Evolutionary conservation across 1,284 basidiomycete species (phyloP).

Genomic region (Austroboletus niveus): DNA sequence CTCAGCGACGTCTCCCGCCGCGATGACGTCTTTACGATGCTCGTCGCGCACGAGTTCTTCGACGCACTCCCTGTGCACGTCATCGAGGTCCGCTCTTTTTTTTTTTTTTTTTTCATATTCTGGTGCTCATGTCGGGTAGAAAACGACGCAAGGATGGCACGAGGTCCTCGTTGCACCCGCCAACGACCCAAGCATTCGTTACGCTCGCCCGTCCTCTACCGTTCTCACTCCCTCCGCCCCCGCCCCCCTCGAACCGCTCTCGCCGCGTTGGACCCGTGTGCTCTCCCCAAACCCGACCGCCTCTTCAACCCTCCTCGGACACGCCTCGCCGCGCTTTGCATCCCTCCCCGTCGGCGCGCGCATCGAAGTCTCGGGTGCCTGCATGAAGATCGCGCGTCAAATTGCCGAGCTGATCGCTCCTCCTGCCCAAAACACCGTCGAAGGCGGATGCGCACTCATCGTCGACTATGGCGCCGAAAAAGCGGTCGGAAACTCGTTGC

Average conservation of each 20-base stretch:
- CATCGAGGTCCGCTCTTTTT: slow-evolving; percentile 61
- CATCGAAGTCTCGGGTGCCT: slow-evolving; percentile 76
- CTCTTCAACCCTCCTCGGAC: slow-evolving; percentile 63
- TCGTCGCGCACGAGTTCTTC: slow-evolving; percentile 97
- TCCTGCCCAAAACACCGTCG: background rate
- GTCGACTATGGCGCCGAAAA: slow-evolving; percentile 88
- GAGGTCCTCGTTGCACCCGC: slow-evolving; percentile 76
- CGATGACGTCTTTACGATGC: slow-evolving; percentile 72
- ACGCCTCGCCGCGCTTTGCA: slow-evolving; percentile 70
- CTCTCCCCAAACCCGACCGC: slow-evolving; percentile 66
- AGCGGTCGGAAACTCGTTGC: slow-evolving; percentile 73
- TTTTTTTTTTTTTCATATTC: too few species aligned
- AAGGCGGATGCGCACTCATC: slow-evolving; percentile 77
- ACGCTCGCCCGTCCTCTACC: slow-evolving; percentile 22
- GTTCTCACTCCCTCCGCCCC: slow-evolving; percentile 1
- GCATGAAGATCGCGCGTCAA: slow-evolving; percentile 64
- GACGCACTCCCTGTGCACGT: slow-evolving; percentile 94
- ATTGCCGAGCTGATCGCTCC: slow-evolving; percentile 56
- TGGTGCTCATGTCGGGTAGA: slow-evolving; percentile 41
- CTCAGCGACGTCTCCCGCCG: slow-evolving; percentile 64
- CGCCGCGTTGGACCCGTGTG: slow-evolving; percentile 59
- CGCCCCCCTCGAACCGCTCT: slow-evolving; percentile 1
- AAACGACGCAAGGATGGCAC: slow-evolving; percentile 78
- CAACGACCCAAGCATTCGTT: slow-evolving; percentile 29
- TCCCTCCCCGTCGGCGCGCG: slow-evolving; percentile 63